Percentiles rank a stretch among this genome's conserved stretches.
These are phyloP conservation scores for Debaryomycetaceae sp. DNA, from an alignment of 1,139 yeast genomes.

Conservation along the genomic window DNA sequence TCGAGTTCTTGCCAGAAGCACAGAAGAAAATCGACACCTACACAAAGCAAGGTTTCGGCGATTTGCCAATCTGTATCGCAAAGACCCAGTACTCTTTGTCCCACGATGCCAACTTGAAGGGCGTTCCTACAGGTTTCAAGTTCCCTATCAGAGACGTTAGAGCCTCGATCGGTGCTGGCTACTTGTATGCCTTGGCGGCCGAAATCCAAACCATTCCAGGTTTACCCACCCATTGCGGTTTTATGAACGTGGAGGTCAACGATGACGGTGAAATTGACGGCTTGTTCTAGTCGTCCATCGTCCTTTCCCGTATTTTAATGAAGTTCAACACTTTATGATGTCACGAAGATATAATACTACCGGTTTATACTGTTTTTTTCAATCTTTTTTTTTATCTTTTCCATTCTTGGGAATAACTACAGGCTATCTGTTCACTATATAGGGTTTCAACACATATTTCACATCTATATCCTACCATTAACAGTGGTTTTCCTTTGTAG, in stretches of 20 bases:
- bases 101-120: constrained; percentile 89
- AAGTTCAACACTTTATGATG: constrained; percentile 22
- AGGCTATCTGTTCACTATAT: constrained; percentile 1
- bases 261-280: constrained; percentile 95
- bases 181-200: constrained; percentile 93
- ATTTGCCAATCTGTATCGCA: constrained; percentile 94
- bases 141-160: constrained; percentile 94
- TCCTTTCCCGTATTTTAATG: constrained; percentile 2
- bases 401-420: background rate
- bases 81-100: constrained; percentile 96
- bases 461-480: background rate
- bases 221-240: constrained; percentile 93
- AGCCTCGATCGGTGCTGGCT: constrained; percentile 96
- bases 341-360: constrained; percentile 6
- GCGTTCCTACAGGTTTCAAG: constrained; percentile 91
- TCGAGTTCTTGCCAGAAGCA: constrained; percentile 85
- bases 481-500: background rate
- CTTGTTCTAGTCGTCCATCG: constrained; percentile 51
- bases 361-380: background rate
- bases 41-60: constrained; percentile 86
- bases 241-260: constrained; percentile 94
- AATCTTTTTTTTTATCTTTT: background rate
- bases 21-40: constrained; percentile 78
- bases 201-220: constrained; percentile 98
- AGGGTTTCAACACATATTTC: constrained; percentile 11